Evolutionary conservation across 179 eudicot species (phyloP), one percentile per base, ranked within the genome.

Genomic region (Drosera spatulata): DNA sequence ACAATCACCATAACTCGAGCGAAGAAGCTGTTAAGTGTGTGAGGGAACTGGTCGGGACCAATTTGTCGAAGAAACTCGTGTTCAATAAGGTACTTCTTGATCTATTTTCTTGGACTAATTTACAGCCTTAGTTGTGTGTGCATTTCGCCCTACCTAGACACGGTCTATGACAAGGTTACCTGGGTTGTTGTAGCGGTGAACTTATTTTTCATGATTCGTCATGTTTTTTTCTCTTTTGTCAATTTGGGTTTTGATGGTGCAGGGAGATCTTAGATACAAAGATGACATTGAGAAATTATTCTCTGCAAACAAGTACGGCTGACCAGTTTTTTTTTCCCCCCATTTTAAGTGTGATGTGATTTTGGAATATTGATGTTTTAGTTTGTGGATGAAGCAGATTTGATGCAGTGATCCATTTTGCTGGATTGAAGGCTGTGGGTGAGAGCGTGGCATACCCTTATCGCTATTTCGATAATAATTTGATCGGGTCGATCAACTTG

Each of bases 361-460:
- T 13, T 57, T 13, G 8, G 10, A 14, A 56, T 42, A 39, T 58
- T 43, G n/a, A 4, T 58, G 69, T 56, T 42, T 48, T 5, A 13
- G 50, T 33, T 37, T 13, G 51, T 44, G 8, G 47, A 6, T 7
- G 10, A 45, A 70, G 61, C 77, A 91, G 98, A 71, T 88, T 91
- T 78, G 96, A 88, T 71, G 96, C 96, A 65, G 96, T 91, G 61
- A 80, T 91, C 57, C 98, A 91, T 69, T 88, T 91, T 73, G 96
- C 98, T 73, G 96, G 98, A 55, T 58, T 91, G 50, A 91, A 91
- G 73, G 98, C 98, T 37, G 98, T 91, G 63, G 98, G 95, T 71
- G 98, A 91, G 75, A 91, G 96, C 75, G 96, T 85, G 48, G 68
- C 66, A 49, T 83, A 88, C 54, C 96, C 96, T 3, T 71, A 88